Conservation (phyloP, 2,329 filamentous ascomycete species). For the Cladorrhinum sp. region DNA sequence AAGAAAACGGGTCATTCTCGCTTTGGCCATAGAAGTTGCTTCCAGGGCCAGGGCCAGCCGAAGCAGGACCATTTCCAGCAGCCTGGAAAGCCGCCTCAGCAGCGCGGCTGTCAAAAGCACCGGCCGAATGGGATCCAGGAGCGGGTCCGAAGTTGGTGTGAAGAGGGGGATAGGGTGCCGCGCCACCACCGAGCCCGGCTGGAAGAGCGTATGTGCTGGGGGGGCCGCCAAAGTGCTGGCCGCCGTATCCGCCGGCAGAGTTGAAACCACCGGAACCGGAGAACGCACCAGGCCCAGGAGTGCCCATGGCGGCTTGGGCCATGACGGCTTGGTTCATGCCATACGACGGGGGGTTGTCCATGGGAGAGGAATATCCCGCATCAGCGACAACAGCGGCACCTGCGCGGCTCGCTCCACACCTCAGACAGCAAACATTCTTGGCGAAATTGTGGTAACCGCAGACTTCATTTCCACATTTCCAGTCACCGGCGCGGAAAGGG, state of each 20-base stretch:
- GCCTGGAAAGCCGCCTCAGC: slow-evolving; percentile 93
- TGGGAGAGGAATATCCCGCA: slow-evolving; percentile 83
- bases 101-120: slow-evolving; percentile 87
- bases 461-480: slow-evolving; percentile 97
- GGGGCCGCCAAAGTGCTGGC: slow-evolving; percentile 81
- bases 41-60: slow-evolving; percentile 62
- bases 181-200: slow-evolving; percentile 75
- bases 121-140: slow-evolving; percentile 75
- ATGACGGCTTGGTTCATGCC: slow-evolving; percentile 83
- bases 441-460: slow-evolving; percentile 99
- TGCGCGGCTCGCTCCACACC: slow-evolving; percentile 91
- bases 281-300: slow-evolving; percentile 73
- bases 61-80: slow-evolving; percentile 75
- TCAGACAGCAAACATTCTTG: slow-evolving; percentile 97
- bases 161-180: slow-evolving; percentile 76
- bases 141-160: slow-evolving; percentile 77
- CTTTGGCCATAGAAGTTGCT: slow-evolving; percentile 66
- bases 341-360: slow-evolving; percentile 81
- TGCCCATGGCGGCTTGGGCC: slow-evolving; percentile 83
- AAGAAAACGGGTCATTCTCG: slow-evolving; percentile 75
- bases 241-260: slow-evolving; percentile 59
- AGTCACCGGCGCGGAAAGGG: slow-evolving; percentile 96
- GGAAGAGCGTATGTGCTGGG: slow-evolving; percentile 88
- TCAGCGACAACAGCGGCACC: slow-evolving; percentile 93
- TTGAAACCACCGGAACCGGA: slow-evolving; percentile 66